Base-by-base conservation (phyloP, 2,329 filamentous ascomycete genomes). In the Nemania serpens region DNA sequence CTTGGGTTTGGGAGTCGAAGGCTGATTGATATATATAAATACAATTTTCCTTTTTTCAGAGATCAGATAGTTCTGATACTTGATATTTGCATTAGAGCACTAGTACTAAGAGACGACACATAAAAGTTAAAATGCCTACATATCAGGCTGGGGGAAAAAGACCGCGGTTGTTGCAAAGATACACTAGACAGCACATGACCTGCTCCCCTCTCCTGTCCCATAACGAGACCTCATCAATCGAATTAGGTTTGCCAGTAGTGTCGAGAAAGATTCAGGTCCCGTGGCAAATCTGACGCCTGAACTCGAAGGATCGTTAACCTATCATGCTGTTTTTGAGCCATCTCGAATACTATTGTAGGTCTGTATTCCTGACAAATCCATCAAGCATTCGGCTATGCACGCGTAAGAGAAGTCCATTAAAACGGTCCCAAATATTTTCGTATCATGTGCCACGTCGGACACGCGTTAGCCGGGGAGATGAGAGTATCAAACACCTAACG, bases 21-120 rank as follows among this genome's bases (percentile, higher is more conserved):
- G 36, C 15, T 13, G 5, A 12, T 13, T 5, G 11, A n/a, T n/a
- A 39, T 39, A 10, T 4, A n/a, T n/a, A 12, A 39, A 39, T 39
- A 13, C 3, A 12, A 39, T 39, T 12, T 3, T 39, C 25, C 22
- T 41, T 57, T 13, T 17, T 47, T 54, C 45, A 61, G 66, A 67
- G 58, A 70, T 69, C 68, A 69, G 68, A 66, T 63, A 59, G 48
- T 43, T 62, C 42, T 76, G 76, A 76, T 77, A 78, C 78, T 77
- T 80, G 79, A 84, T 84, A 83, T 84, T 79, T 84, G 82, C 81
- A 86, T 86, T 85, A 86, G 79, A 79, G 77, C 79, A 84, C 77
- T 84, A 85, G 74, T 80, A 81, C 77, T 82, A 80, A 71, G 69
- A 74, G 77, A 77, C 76, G 54, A 75, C 50, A 78, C 75, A 62